Evolutionary conservation across 768 basidiomycete genomes (phyloP), one percentile per base, ranked within the genome.

Genomic region (Phylloporus sp.): DNA sequence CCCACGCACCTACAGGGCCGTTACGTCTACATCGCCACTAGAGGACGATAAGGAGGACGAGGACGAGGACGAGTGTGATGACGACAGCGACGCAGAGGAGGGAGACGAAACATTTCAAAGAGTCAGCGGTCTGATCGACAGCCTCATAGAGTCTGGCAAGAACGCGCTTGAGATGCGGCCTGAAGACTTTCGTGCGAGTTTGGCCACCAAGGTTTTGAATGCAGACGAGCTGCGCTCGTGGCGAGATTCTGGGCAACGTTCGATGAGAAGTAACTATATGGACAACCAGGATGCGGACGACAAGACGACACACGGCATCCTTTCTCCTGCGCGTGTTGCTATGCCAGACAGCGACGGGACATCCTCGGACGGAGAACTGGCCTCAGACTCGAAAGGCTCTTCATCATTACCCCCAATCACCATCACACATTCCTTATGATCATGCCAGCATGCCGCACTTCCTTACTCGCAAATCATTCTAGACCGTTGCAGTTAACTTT

Each of bases 141-240:
- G 59, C 13, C 73, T 93, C 12, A 67, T 92, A 22, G 75, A 79
- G 31, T 65, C 74, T 2, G 87, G 84, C 2, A 75, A 73, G 57
- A 69, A 66, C 20, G 89, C 89, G 2, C 75, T 91, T n/a, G 81
- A 83, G 59, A 72, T 69, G 31, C 80, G 74, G 23, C 69, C 78
- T 1, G 72, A 73, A 28, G 84, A 88, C 57, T 80, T 82, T 47
- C 69, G 70, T 24, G 63, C 66, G 18, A 76, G 73, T 57, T 68
- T 79, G 11, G 72, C 72, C 4, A 74, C 84, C 18, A 88, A 87
- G 64, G 90, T 91, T 8, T 73, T 92, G 16, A 83, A 76, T 49
- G 81, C 84, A 39, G 84, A 87, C 55, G 89, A 91, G 62, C 76
- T 88, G 44, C 78, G 80, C 40, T 72, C 75, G 13, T 86, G 85